Percentiles rank a stretch among this genome's conserved stretches.
Evolutionary conservation across 2,329 filamentous ascomycete species (phyloP).

Genomic region (Penicillium sp.): DNA sequence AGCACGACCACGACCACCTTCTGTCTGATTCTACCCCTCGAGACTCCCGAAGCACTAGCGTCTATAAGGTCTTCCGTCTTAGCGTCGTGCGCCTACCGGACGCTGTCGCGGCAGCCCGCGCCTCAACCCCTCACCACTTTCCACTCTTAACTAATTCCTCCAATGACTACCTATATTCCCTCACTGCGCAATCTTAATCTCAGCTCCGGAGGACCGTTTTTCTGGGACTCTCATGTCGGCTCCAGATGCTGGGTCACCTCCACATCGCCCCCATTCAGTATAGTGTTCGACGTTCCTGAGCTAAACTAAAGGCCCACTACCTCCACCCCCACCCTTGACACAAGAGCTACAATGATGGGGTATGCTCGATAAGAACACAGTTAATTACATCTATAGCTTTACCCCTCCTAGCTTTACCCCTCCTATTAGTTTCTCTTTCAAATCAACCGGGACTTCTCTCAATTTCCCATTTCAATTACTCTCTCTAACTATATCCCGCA

Average conservation of each 20-base stretch:
- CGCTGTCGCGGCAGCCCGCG: no score
- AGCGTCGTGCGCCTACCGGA: no score
- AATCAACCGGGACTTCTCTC: not conserved
- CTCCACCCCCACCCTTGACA: not conserved
- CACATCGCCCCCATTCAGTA: not conserved
- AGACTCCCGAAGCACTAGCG: no score
- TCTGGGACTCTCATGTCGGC: not conserved
- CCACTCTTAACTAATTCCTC: no score
- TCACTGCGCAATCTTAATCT: no score
- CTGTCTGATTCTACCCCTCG: no score
- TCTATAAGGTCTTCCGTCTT: no score
- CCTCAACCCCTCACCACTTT: no score
- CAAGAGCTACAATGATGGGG: not conserved
- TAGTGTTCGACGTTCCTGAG: not conserved
- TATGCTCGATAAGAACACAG: not conserved
- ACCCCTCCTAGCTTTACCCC: not conserved
- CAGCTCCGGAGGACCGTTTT: not conserved
- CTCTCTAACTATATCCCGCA: not conserved
- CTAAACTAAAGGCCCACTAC: not conserved
- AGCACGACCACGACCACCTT: no score
- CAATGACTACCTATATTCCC: no score
- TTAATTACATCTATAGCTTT: not conserved
- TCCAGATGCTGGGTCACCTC: not conserved
- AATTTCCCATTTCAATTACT: not conserved
- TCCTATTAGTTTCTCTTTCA: not conserved